phyloP scores from a whole-genome alignment of 306 rosid species.

The Cucurbita ficifolia region DNA sequence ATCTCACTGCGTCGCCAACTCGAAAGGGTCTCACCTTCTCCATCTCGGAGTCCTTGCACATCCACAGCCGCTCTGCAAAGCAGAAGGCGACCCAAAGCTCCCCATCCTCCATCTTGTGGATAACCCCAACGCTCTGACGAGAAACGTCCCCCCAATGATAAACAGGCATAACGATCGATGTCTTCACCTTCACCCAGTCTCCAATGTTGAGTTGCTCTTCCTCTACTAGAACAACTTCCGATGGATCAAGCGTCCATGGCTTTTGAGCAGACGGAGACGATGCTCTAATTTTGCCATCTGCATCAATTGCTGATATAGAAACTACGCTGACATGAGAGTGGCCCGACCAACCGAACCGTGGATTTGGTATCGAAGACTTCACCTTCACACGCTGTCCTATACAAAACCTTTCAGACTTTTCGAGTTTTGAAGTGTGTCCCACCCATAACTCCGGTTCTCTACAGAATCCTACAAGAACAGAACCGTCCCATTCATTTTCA shows the following conservation, averaged over 20 bases:
- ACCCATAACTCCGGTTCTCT: conserved; percentile 94
- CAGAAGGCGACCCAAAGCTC: conserved; percentile 88
- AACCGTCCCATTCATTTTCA: conserved; percentile 65
- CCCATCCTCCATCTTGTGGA: conserved; percentile 77
- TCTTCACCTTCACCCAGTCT: conserved; percentile 79
- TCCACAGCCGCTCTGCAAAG: conserved; percentile 74
- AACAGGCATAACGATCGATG: conserved; percentile 68
- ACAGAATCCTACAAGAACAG: conserved; percentile 63
- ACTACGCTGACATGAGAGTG: conserved; percentile 70
- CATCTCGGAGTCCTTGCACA: conserved; percentile 77
- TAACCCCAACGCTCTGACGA: conserved; percentile 70
- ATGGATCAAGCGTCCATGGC: conserved; percentile 91
- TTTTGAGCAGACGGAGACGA: conserved; percentile 81
- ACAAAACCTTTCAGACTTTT: conserved; percentile 33
- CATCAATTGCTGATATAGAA: conserved; percentile 73
- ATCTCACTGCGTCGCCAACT: conserved; percentile 68
- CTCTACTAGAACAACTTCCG: conserved; percentile 68
- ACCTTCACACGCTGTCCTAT: conserved; percentile 79
- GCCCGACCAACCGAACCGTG: conserved; percentile 97
- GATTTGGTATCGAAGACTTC: conserved; percentile 48
- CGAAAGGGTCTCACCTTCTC: conserved; percentile 56
- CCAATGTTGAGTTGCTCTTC: conserved; percentile 72
- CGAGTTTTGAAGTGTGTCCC: conserved; percentile 71
- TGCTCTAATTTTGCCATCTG: conserved; percentile 84
- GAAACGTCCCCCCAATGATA: conserved; percentile 98